Evolutionary conservation across 768 basidiomycete species (phyloP), one percentile per base, ranked within the genome.

Genomic region (Collybiopsis luxurians): DNA sequence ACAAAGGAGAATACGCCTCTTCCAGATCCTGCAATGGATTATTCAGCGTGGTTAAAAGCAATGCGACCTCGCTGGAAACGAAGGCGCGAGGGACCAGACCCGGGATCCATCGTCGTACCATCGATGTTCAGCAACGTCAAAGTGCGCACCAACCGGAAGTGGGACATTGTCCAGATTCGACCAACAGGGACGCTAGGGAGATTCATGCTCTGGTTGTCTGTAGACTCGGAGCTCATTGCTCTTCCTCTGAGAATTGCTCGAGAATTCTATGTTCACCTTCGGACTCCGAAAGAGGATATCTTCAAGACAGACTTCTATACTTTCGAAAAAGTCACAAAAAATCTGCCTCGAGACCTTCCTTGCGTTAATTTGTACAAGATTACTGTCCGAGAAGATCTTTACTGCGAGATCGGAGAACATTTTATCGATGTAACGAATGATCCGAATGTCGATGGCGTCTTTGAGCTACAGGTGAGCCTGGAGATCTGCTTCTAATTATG

Each of bases 81-180:
- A 59, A 76, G 69, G 58, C 80, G 78, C 17, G 78, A 82, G 42
- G 72, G 69, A 44, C 60, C 56, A 15, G 64, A 59, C 30, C 61
- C 70, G 48, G 64, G 75, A 47, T 68, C 80, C 12, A 64, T 75
- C 43, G 63, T 78, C 58, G 75, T 87, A 44, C 88, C 93, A 5
- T 77, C 85, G 0, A 90, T 96, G 82, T 91, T 96, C 70, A 82
- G 79, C 60, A 77, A 79, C 56, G 76, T 78, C 46, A 79, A 79
- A 40, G 74, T 83, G 47, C 80, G 80, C 51, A 77, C 84, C 11
- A 84, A 80, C 51, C 78, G 85, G 48, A 81, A 84, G 48, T 98
- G 97, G 97, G 96, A 98, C 63, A 79, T 99, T 51, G 76, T 98
- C 2, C 97, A 98, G 65, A 86, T 99, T 59, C 85, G 92, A 28